Base-by-base conservation (phyloP, 1,284 basidiomycete genomes). In the Pascua sp. region DNA sequence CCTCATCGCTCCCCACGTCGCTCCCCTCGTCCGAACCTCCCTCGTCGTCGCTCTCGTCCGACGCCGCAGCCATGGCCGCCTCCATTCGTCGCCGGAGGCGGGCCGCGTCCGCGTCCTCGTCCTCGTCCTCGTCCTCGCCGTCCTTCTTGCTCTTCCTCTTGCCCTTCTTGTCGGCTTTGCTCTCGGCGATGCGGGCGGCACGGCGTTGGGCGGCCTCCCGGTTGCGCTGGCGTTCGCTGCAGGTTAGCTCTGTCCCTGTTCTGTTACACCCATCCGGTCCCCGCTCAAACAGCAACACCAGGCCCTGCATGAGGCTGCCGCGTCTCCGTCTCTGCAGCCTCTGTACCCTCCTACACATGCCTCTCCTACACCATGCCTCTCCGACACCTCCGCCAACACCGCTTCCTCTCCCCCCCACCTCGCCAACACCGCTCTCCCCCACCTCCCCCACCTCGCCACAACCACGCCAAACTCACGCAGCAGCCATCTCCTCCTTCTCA, bases 1-100 rank as follows among this genome's bases (percentile, higher is more conserved):
- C 68, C 56, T 13, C 61, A 55, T 36, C 71, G 65, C 37, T 69
- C 57, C 24, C 73, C 67, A 44, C 67, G 64, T 55, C 69, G 65
- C 42, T 67, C 12, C 39, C 51, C 24, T 56, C 55, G 63, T 56
- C 56, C 11, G 59, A 57, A 47, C 51, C 59, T 12, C 45, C 46
- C 15, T 46, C 51, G 15, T 48, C 56, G n/a, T 32, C 24, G 24
- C 24, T 32, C 24, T 32, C 24, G 24, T 32, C 24, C 24, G 24
- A 32, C 3, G 24, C 24, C 5, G 49, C 61, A 0, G 53, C 61
- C 62, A 63, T 63, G 7, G 62, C 61, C 0, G 58, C 61, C 44
- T 57, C 56, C 69, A 53, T 70, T 57, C 47, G 63, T 59, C 48
- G 65, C 62, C 49, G 53, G 49, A 46, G 51, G 44, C 45, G 60